Conservation (phyloP, 225 moss, liverwort and hornwort genomes). For the Takakia lepidozioides region DNA sequence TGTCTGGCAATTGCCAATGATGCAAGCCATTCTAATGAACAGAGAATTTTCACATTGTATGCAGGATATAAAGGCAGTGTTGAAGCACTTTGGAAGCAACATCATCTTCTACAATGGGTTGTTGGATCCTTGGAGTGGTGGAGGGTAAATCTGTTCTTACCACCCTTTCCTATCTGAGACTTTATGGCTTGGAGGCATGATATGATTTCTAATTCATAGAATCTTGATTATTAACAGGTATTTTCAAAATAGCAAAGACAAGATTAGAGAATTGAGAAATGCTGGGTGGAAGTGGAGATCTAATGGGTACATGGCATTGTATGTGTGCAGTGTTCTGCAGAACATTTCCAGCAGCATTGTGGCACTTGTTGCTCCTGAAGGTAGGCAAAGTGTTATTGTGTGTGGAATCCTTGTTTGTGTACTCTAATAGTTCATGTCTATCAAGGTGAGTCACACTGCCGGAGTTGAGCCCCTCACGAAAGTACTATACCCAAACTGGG, state of each 20-base stretch:
- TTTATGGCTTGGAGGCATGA: no score
- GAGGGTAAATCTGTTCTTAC: constrained; percentile 44
- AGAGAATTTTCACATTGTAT: constrained; percentile 4
- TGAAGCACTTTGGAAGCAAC: constrained; percentile 89
- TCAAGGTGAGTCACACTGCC: not conserved
- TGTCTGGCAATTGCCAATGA: no score
- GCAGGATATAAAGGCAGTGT: constrained; percentile 54
- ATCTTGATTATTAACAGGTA: no score
- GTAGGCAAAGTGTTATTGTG: constrained; percentile 11
- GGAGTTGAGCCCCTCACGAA: not conserved
- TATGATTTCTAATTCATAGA: no score
- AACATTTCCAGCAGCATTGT: constrained; percentile 74
- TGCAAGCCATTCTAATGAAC: no score
- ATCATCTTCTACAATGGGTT: constrained; percentile 90
- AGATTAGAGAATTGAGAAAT: no score
- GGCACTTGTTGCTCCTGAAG: constrained; percentile 65
- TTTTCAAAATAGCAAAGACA: no score
- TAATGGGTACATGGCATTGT: not conserved
- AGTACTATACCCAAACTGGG: not conserved
- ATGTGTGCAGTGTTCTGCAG: constrained; percentile 49
- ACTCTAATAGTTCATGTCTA: not conserved
- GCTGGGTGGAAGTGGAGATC: not conserved
- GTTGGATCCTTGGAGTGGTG: constrained; percentile 97
- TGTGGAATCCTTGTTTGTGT: not conserved
- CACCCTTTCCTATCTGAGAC: not conserved